These are phyloP conservation scores for Cyclotella distinguenda DNA, from an alignment of 108 stramenopile genomes.

Conservation along the genomic window DNA sequence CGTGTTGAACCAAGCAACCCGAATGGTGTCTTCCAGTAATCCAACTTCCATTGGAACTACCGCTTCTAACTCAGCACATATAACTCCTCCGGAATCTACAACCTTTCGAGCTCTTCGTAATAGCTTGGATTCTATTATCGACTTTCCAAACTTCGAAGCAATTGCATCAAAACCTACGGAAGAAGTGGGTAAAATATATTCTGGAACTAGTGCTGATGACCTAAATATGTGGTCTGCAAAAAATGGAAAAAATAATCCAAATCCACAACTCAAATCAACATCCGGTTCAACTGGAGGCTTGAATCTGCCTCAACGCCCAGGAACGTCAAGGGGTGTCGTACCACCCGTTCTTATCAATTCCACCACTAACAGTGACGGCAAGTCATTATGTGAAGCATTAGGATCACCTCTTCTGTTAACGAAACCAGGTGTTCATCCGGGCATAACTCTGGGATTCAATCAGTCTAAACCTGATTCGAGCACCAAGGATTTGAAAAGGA, in stretches of 20 bases:
- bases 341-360: too few relatives aligned
- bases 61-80: too few relatives aligned
- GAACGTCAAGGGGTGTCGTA: constrained; percentile 31
- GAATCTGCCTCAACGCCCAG: constrained; percentile 26
- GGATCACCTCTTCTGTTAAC: constrained; percentile 8
- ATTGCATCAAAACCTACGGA: too few relatives aligned
- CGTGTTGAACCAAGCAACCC: background rate
- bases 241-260: constrained; percentile 12
- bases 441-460: too few relatives aligned
- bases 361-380: background rate
- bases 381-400: background rate
- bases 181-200: too few relatives aligned
- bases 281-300: constrained; percentile 2
- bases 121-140: background rate
- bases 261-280: background rate
- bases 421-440: too few relatives aligned
- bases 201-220: too few relatives aligned
- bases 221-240: background rate
- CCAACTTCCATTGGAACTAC: background rate
- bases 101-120: background rate
- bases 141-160: background rate
- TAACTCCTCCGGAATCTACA: too few relatives aligned
- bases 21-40: background rate
- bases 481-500: constrained; percentile 29
- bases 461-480: background rate